Conservation (phyloP, 1,284 basidiomycete species). For the Gomphus bonarii region DNA sequence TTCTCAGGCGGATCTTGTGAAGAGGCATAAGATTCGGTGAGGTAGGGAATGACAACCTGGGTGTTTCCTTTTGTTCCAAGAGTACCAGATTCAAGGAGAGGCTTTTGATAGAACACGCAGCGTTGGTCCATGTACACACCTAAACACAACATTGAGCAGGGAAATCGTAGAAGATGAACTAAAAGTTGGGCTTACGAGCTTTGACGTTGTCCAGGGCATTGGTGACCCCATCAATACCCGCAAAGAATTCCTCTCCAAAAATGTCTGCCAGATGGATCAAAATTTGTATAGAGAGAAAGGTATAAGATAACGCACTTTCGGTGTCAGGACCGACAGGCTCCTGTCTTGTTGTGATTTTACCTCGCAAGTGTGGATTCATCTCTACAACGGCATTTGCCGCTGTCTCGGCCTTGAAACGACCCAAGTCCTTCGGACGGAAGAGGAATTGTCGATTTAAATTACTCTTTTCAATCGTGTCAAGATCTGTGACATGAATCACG, state of each 20-base stretch:
- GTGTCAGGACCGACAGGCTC: conserved; percentile 92
- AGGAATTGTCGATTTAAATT: conserved; percentile 99
- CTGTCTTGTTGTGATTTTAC: conserved; percentile 85
- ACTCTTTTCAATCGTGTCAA: conserved; percentile 99
- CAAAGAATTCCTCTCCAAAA: conserved; percentile 89
- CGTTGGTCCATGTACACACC: conserved; percentile 98
- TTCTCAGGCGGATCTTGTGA: conserved; percentile 99
- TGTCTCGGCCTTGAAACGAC: conserved; percentile 96
- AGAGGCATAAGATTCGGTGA: conserved; percentile 97
- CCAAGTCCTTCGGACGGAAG: conserved; percentile 94
- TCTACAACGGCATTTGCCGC: conserved; percentile 87
- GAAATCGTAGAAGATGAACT: neutral
- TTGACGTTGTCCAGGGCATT: conserved; percentile 98
- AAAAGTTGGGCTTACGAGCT: conserved; percentile 56
- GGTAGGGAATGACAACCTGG: conserved; percentile 90
- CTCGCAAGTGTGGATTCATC: conserved; percentile 92
- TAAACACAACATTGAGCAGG: conserved; percentile 20
- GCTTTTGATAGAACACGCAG: conserved; percentile 96
- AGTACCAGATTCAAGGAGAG: conserved; percentile 94
- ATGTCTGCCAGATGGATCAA: conserved; percentile 42
- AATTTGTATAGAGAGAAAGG: neutral
- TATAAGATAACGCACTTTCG: conserved; percentile 56
- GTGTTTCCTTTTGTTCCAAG: conserved; percentile 98
- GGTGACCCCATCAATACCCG: conserved; percentile 87
- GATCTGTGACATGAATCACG: conserved; percentile 88